Evolutionary conservation across 441 rosid species (phyloP), one percentile per base, ranked within the genome.

Genomic region (Syzygium syzygioides): DNA sequence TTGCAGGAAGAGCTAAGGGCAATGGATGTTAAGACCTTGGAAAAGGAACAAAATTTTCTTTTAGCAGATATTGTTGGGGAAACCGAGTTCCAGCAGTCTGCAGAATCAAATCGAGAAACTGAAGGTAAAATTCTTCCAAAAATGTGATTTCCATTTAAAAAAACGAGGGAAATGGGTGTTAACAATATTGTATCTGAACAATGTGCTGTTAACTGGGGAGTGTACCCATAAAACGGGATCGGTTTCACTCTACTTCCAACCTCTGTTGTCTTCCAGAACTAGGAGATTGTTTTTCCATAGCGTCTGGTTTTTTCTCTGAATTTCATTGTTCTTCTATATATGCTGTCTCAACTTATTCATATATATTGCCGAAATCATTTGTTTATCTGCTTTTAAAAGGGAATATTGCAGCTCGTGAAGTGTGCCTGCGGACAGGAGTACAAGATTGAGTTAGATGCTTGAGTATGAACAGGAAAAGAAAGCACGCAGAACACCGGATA

Each of bases 1-100:
- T 87, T 89, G 89, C 86, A 96, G 97, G 92, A 95, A 59, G 97
- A 95, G 91, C 90, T 94, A 57, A 59, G 92, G 92, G 93, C 90
- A 53, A 86, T 95, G 94, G 96, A 94, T 86, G 53, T 88, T 17
- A 89, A 86, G 86, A 89, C 93, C 30, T 94, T 95, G 84, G 94
- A 95, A 91, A 95, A 91, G 91, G 95, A 94, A 92, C 92, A 92
- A 85, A 83, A 92, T 80, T 92, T 94, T 34, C 93, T 95, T 55
- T 86, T 91, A 84, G 92, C 94, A 87, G 99, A 96, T 90, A 95
- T 93, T 89, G 93, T 87, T n/a, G 94, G 91, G 86, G 97, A 95
- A 93, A 85, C 90, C 4, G 94, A 93, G 91, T 95, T 91, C 93
- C 87, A 92, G 80, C 92, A 87, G 50, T 94, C 97, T 80, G 91